These are phyloP conservation scores for Globisporangium barbulae DNA, from an alignment of 352 stramenopile genomes.

Conservation along the genomic window DNA sequence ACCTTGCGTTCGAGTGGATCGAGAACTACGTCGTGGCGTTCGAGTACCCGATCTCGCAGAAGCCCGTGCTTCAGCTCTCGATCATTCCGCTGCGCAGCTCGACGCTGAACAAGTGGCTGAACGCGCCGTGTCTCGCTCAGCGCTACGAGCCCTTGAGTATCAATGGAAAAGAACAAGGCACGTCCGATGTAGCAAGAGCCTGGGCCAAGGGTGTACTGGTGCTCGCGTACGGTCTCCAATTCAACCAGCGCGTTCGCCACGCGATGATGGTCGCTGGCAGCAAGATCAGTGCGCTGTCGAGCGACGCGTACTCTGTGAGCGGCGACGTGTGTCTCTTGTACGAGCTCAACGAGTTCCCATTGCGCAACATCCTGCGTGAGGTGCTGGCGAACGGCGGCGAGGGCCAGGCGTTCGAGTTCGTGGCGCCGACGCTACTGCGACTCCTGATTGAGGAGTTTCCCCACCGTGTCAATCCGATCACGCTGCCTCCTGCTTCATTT, in stretches of 20 bases:
- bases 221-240: slow-evolving; percentile 58
- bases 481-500: slow-evolving; percentile 11
- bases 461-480: slow-evolving; percentile 8
- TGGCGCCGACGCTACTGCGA: slow-evolving; percentile 42
- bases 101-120: slow-evolving; percentile 39
- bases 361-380: slow-evolving; percentile 45
- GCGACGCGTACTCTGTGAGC: slow-evolving; percentile 17
- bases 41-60: slow-evolving; percentile 61
- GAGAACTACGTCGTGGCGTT: slow-evolving; percentile 79
- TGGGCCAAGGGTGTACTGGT: slow-evolving; percentile 42
- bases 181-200: slow-evolving; percentile 12
- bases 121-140: slow-evolving; percentile 19
- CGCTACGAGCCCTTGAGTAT: neutral
- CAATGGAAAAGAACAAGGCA: neutral
- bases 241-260: slow-evolving; percentile 63
- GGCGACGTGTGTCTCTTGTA: slow-evolving; percentile 56
- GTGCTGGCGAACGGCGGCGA: slow-evolving; percentile 29
- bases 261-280: slow-evolving; percentile 46
- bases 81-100: slow-evolving; percentile 52
- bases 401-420: slow-evolving; percentile 45
- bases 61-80: slow-evolving; percentile 51
- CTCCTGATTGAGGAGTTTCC: slow-evolving; percentile 58
- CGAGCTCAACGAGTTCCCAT: slow-evolving; percentile 36
- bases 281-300: slow-evolving; percentile 45
- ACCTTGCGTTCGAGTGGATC: slow-evolving; percentile 60